Evolutionary conservation across 208 protist species (phyloP), one percentile per base, ranked within the genome.

Genomic region (Leishmania lainsoni): DNA sequence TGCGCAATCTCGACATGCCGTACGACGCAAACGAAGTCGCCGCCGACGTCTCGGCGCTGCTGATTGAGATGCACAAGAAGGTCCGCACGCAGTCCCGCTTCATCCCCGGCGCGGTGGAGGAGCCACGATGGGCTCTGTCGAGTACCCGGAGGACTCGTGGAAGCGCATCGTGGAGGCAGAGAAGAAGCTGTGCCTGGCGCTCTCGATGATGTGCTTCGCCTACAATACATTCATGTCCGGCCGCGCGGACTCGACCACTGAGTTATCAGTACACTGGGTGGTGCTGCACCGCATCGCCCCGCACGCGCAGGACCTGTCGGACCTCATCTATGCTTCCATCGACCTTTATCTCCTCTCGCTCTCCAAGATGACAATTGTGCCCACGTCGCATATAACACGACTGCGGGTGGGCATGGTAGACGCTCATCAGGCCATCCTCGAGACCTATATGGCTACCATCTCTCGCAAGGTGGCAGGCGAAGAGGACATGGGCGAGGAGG

Each of bases 1-100:
- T 98, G 80, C 89, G 94, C 70, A 96, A 96, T 83, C 87, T 98
- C 58, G 93, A 98, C 80, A 95, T 96, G 91, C 94, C 94, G 26
- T 84, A 94, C 68, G 91, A 96, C 83, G 86, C 90, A 12, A 79
- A 82, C 75, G 93, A 96, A 79, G 89, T 98, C 35, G 89, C 85
- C 32, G 84, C 91, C 35, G 86, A 91, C 66, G 88, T 86, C 22
- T 87, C 78, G 58, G 92, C 90, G 70, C 87, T 95, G 75, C 72
- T 96, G 68, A 91, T 89, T 49, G 90, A 96, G 81, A 95, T 95
- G 90, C 76, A 85, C n/a, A 86, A 85, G 66, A 95, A 96, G 79
- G 90, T 98, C 69, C 76, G 58, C 14, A 51, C 81, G 32, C 93
- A 98, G 81, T 32, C 66, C 20, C 73, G 69, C 63, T 95, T 93